Conservation (phyloP, 2,329 filamentous ascomycete genomes). For the Onygena corvina region DNA sequence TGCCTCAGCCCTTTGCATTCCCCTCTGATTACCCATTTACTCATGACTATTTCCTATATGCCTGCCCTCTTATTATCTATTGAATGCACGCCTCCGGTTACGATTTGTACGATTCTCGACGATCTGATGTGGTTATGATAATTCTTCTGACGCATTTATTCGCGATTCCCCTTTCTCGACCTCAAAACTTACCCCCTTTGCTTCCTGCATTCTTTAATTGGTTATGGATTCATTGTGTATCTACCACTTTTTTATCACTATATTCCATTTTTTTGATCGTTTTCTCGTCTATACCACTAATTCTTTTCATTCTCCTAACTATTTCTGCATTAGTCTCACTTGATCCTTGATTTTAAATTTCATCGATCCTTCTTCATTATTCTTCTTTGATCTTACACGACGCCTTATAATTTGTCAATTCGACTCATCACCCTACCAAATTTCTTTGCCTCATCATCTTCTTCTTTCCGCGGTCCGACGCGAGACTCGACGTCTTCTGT, state of each 20-base stretch:
- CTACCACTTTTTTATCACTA: not conserved
- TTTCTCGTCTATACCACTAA: not conserved
- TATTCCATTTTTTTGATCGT: not conserved
- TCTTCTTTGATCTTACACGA: not conserved
- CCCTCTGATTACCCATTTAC: slow-evolving; percentile 3
- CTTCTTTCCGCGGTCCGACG: not conserved
- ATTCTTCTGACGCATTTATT: slow-evolving; percentile 1
- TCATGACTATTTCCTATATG: not conserved
- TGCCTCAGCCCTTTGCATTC: slow-evolving; percentile 10
- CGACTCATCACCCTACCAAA: not conserved
- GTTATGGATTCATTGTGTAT: not conserved
- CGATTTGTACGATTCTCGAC: slow-evolving; percentile 17
- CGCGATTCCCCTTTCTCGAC: not conserved
- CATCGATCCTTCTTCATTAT: not conserved
- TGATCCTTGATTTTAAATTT: not conserved
- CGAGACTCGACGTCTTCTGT: not conserved
- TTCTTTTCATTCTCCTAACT: not conserved
- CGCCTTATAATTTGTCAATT: not conserved
- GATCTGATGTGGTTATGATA: slow-evolving; percentile 14
- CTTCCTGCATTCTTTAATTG: not conserved
- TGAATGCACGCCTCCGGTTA: slow-evolving; percentile 7
- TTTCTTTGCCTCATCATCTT: not conserved
- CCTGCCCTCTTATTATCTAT: not conserved
- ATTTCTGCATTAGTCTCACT: not conserved
- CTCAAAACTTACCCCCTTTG: not conserved